Percentiles rank a stretch among this genome's conserved stretches.
Evolutionary conservation across 1,139 yeast genomes (phyloP).

Genomic region (Debaryomyces sp.): DNA sequence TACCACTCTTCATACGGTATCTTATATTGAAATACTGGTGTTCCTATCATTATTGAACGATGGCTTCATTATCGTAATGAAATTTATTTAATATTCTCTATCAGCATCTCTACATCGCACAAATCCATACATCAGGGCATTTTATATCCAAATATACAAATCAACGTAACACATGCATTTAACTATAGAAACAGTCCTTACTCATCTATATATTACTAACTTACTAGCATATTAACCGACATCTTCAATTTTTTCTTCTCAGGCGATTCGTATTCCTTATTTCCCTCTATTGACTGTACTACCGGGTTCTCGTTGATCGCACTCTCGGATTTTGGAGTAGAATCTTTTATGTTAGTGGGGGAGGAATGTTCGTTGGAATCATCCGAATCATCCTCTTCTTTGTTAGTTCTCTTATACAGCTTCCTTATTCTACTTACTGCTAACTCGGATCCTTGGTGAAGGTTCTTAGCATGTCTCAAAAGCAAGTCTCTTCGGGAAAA

Average conservation of each 20-base stretch:
- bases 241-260: constrained; percentile 43
- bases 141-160: not conserved
- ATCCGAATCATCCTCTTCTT: constrained; percentile 15
- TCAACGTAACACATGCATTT: constrained; percentile 6
- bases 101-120: not conserved
- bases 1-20: constrained; percentile 31
- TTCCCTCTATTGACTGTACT: constrained; percentile 1
- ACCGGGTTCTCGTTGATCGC: not conserved
- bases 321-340: not conserved
- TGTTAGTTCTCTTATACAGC: constrained; percentile 29
- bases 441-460: constrained; percentile 69
- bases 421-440: constrained; percentile 51
- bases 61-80: not conserved
- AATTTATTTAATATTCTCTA: not conserved
- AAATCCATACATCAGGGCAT: not conserved
- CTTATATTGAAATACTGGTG: constrained; percentile 20
- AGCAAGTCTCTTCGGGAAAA: constrained; percentile 91
- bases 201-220: not conserved
- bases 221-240: constrained; percentile 45
- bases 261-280: constrained; percentile 26
- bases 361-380: not conserved
- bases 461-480: constrained; percentile 89
- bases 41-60: constrained; percentile 6
- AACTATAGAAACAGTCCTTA: not conserved
- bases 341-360: not conserved